Evolutionary conservation across 306 rosid species (phyloP).

Genomic region (Cercis canadensis): DNA sequence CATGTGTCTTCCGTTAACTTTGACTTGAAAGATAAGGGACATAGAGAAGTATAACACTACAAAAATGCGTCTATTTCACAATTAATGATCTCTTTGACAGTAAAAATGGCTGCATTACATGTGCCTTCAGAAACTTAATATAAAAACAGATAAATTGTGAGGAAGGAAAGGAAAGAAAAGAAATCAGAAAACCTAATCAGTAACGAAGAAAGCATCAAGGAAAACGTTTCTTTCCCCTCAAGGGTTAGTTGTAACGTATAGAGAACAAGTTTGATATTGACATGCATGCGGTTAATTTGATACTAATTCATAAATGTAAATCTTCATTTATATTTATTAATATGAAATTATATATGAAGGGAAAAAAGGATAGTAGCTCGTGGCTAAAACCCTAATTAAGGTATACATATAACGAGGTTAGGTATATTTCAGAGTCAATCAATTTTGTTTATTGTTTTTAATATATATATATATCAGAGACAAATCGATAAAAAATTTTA

Average conservation of each 20-base stretch:
- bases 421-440: constrained; percentile 20
- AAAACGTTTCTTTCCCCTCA: no score
- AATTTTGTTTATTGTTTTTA: background rate
- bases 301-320: no score
- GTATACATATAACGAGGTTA: background rate
- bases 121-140: no score
- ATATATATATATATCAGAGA: background rate
- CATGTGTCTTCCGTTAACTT: background rate
- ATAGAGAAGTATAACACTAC: background rate
- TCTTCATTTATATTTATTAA: no score
- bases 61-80: background rate
- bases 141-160: no score
- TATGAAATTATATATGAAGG: no score
- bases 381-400: background rate
- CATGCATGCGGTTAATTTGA: no score
- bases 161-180: no score
- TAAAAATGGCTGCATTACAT: constrained; percentile 6
- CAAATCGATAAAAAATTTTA: background rate
- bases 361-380: background rate
- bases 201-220: no score
- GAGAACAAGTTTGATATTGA: no score
- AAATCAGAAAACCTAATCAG: no score
- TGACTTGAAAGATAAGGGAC: background rate
- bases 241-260: no score
- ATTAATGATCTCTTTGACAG: constrained; percentile 2